Evolutionary conservation across 148 eudicot species (phyloP).

Genomic region (Suaeda aralocaspica): DNA sequence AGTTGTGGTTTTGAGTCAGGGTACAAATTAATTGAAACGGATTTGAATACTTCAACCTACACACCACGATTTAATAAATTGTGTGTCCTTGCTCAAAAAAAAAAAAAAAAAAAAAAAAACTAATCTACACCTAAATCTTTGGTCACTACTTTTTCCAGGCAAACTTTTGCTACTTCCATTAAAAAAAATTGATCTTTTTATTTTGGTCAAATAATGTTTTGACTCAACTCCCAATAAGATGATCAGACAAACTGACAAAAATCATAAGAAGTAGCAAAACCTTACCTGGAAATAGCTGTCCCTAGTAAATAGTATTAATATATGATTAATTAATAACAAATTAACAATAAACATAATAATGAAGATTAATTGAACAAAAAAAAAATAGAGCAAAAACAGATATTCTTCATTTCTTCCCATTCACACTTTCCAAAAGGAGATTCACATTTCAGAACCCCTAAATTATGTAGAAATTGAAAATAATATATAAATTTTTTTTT

Average conservation of each 20-base stretch:
- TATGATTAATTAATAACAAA: too few species aligned
- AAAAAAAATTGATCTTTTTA: neutral
- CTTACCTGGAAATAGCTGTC: slow-evolving; percentile 46
- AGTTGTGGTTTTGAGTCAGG: too few species aligned
- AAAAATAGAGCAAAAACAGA: slow-evolving; percentile 29
- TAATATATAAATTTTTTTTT: neutral
- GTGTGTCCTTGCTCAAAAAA: too few species aligned
- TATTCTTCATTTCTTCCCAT: slow-evolving; percentile 36
- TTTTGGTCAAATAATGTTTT: slow-evolving; percentile 2
- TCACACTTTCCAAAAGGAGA: slow-evolving; percentile 27
- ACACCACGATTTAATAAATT: too few species aligned
- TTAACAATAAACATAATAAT: slow-evolving; percentile 18
- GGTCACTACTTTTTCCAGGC: slow-evolving; percentile 36
- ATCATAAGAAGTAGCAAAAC: slow-evolving; percentile 34
- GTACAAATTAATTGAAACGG: too few species aligned
- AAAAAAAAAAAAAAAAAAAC: too few species aligned
- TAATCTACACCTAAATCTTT: slow-evolving; percentile 17
- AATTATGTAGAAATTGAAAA: neutral
- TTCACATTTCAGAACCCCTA: slow-evolving; percentile 1
- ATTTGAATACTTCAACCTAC: too few species aligned
- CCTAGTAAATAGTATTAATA: slow-evolving; percentile 21
- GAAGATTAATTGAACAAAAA: slow-evolving; percentile 11
- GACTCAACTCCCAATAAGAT: slow-evolving; percentile 19
- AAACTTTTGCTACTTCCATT: slow-evolving; percentile 38
- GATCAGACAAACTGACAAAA: slow-evolving; percentile 22